Conservation (phyloP, 345 rosid species). For the Chamaenerion angustifolium region DNA sequence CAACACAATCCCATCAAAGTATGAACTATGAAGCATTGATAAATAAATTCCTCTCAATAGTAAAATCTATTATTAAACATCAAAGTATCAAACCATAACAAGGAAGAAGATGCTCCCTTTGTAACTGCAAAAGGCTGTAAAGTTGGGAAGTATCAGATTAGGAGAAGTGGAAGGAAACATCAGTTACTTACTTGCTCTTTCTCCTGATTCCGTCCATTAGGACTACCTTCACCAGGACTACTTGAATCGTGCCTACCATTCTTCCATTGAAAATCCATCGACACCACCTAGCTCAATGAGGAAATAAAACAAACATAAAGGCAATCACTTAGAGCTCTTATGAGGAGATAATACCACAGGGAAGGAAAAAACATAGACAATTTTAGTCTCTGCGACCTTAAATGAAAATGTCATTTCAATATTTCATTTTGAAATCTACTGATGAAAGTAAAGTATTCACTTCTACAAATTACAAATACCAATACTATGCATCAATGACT, state of each 20-base stretch:
- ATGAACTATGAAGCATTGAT: background rate
- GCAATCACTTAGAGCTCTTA: too few species aligned
- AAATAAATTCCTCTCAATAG: background rate
- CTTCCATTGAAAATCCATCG: slow-evolving; percentile 35
- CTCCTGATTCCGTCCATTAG: slow-evolving; percentile 26
- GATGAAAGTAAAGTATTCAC: too few species aligned
- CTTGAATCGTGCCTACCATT: slow-evolving; percentile 23
- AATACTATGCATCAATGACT: too few species aligned
- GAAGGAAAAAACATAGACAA: too few species aligned
- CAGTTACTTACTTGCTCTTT: slow-evolving; percentile 25
- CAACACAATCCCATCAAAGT: background rate
- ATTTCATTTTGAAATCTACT: too few species aligned
- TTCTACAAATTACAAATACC: too few species aligned
- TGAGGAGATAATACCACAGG: too few species aligned
- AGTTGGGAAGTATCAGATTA: background rate
- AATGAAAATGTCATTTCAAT: too few species aligned
- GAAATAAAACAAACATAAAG: background rate
- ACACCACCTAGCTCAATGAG: slow-evolving; percentile 7
- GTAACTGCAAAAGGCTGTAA: background rate
- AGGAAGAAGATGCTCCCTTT: background rate
- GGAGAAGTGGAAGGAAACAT: background rate
- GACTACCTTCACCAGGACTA: slow-evolving; percentile 21
- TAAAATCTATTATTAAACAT: too few species aligned
- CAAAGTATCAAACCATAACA: too few species aligned
- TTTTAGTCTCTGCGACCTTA: too few species aligned